Base-by-base conservation (phyloP, 768 basidiomycete genomes). In the Lepiota venenata region DNA sequence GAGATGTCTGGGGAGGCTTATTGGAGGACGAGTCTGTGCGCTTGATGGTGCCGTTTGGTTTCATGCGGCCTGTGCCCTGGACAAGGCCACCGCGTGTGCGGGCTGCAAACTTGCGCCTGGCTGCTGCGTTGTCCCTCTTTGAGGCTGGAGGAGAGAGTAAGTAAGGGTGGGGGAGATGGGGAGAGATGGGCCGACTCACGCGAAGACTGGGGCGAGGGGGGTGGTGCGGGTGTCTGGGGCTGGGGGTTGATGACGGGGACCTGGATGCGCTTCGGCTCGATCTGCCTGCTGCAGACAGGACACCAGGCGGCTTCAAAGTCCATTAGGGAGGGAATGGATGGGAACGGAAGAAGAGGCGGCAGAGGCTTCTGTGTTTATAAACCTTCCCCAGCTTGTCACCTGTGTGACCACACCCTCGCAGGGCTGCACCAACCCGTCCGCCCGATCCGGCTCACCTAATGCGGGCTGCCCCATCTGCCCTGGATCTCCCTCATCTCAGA, bases 281-380 rank as follows among this genome's bases (percentile, higher is more conserved):
- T 91, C 58, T 86, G 85, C 60, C 81, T 75, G 62, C 84, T 80
- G 74, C 91, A 93, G 63, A 81, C 82, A 47, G 87, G 87, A 78
- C 90, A 92, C 86, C 87, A 93, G 52, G 83, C 74, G 58, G 84
- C 78, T 71, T 89, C 88, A 72, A 84, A 76, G 47, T 78, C 75
- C 73, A 74, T 74, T 52, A 60, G 45, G 20, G 46, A 18, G 27
- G 54, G 58, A 32, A 11, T n/a, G 46, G 54, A 45, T 35, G 46
- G 38, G 50, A 42, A 48, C 47, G 41, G 55, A 49, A 40, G 39
- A 47, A 49, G 4, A 42, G 25, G 7, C 29, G 57, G 60, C 59
- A 55, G 35, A 46, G 58, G 56, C n/a, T 48, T 43, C 38, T 39
- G 55, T 43, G 25, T 60, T 72, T 70, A 68, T 71, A 71, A 66